Evolutionary conservation across 1,284 basidiomycete genomes (phyloP).

Genomic region (Apiotrichum brassicae): DNA sequence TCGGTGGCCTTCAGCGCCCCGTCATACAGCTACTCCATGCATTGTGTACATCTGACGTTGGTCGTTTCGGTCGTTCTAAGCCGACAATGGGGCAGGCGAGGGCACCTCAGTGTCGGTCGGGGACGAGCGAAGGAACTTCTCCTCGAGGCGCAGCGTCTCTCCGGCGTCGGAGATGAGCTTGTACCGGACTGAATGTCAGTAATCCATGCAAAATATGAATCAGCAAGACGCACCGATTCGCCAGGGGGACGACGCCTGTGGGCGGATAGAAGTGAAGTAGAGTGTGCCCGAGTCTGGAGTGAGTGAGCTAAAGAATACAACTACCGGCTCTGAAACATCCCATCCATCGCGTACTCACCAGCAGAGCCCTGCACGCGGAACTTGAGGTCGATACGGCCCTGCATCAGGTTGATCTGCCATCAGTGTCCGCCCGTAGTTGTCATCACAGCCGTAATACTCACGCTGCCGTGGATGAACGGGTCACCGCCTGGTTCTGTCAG

Average conservation of each 20-base stretch:
- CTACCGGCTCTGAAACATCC: no score
- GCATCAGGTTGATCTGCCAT: conserved; percentile 43
- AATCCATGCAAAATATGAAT: neutral
- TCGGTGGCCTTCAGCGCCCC: no score
- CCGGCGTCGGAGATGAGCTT: conserved; percentile 45
- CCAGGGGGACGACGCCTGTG: conserved; percentile 41
- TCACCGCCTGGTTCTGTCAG: conserved; percentile 45
- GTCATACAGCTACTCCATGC: no score
- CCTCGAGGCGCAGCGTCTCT: conserved; percentile 36
- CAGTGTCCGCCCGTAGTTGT: neutral
- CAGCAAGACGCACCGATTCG: conserved; percentile 43
- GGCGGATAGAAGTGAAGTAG: conserved; percentile 47
- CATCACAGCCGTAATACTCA: conserved; percentile 12
- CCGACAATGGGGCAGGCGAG: no score
- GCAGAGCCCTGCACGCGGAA: conserved; percentile 42
- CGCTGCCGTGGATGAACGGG: conserved; percentile 46
- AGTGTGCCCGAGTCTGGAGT: conserved; percentile 39
- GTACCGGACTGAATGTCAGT: conserved; percentile 39
- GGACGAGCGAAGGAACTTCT: conserved; percentile 15
- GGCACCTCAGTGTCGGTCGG: neutral
- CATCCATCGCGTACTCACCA: conserved; percentile 9
- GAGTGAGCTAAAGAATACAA: no score
- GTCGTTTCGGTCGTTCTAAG: no score
- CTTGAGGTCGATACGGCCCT: conserved; percentile 46
- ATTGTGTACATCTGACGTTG: no score